Evolutionary conservation across 2,329 filamentous ascomycete genomes (phyloP), one percentile per base, ranked within the genome.

Genomic region (Scedosporium boydii): DNA sequence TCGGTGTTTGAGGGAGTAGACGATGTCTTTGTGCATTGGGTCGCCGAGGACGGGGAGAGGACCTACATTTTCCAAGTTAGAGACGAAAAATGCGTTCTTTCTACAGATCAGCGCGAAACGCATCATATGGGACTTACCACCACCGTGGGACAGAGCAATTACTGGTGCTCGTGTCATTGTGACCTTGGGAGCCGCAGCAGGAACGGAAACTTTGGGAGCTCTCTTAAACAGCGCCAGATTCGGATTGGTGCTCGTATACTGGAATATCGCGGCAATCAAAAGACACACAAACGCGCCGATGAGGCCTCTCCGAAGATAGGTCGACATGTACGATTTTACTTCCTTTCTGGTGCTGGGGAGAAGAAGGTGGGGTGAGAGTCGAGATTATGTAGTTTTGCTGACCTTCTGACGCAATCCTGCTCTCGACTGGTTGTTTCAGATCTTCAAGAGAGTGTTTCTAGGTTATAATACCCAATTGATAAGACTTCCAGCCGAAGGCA

Each of bases 11-110:
- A 87, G 75, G 0, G 82, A 85, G 58, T 75, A 71, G 42, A 77
- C 77, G 66, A 86, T 80, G 46, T 72, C 69, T 18, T 75, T 74
- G 68, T 86, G 83, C 6, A 65, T 68, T 0, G 82, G 81, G 68
- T 87, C 83, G 64, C 78, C 78, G 5, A 87, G 74, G 18, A 86
- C 63, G 3, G 84, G 84, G 76, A 87, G 76, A 2, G 84, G 84
- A 1, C 84, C 79, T 78, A 53, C 0, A 0, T 5, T 60, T 48
- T 18, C 27, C 18, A 42, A 2, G 7, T 29, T 16, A 10, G 6
- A 55, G 56, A 42, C 44, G 27, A 58, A 59, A 16, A 18, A 21
- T n/a, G 6, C 27, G 26, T 46, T 42, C 58, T 23, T 59, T 56
- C 29, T 55, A 29, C 58, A 41, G 12, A 44, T 23, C 27, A 21